Evolutionary conservation across 1,284 basidiomycete species (phyloP).

Genomic region (Cystobasidium sp.): DNA sequence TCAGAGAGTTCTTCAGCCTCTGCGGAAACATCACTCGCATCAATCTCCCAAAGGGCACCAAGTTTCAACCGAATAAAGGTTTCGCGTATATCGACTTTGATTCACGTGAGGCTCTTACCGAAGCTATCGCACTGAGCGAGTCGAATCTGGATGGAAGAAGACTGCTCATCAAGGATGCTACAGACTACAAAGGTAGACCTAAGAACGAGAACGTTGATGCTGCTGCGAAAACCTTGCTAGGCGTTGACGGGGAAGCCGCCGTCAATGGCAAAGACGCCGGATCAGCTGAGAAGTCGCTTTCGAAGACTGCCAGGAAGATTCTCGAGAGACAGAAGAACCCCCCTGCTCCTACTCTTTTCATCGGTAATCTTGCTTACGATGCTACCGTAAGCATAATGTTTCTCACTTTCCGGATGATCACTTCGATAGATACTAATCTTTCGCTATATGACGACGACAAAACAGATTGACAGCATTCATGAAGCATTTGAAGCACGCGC

Average conservation of each 20-base stretch:
- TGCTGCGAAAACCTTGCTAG: constrained; percentile 44
- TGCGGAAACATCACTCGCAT: constrained; percentile 60
- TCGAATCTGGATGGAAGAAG: constrained; percentile 79
- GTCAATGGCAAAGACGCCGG: constrained; percentile 51
- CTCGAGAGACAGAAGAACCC: constrained; percentile 79
- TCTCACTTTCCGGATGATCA: neutral
- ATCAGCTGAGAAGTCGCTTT: constrained; percentile 53
- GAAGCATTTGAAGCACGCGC: constrained; percentile 73
- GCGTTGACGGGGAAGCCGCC: constrained; percentile 26
- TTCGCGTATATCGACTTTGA: constrained; percentile 97
- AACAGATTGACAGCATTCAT: constrained; percentile 68
- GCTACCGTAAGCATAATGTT: constrained; percentile 50
- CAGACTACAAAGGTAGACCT: constrained; percentile 56
- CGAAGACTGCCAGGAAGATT: constrained; percentile 79
- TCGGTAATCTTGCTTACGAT: constrained; percentile 77
- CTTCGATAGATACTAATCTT: neutral
- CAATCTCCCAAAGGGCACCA: constrained; percentile 62
- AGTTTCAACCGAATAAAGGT: constrained; percentile 60
- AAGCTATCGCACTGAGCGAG: constrained; percentile 81
- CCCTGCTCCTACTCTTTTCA: constrained; percentile 78
- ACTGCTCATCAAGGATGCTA: constrained; percentile 84
- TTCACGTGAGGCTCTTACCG: constrained; percentile 70
- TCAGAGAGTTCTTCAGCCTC: constrained; percentile 47
- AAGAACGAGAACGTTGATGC: constrained; percentile 50
- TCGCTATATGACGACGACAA: neutral